Conservation (phyloP, 306 rosid genomes). For the Spatholobus suberectus region DNA sequence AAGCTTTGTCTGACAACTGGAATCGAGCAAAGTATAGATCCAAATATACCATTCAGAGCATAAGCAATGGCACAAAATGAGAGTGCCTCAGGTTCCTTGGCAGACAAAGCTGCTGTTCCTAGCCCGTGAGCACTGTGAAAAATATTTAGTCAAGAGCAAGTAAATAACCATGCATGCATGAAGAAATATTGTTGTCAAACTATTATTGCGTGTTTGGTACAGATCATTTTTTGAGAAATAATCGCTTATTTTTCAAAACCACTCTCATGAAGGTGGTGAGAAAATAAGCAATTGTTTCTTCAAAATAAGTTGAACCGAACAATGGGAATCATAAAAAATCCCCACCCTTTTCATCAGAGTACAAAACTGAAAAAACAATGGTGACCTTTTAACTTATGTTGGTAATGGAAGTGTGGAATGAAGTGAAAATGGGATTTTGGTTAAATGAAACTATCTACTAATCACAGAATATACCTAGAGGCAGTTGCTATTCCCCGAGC, state of each 20-base stretch:
- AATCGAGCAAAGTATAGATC: slow-evolving; percentile 85
- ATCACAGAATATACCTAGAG: slow-evolving; percentile 67
- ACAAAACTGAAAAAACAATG: not conserved
- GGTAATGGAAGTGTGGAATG: not conserved
- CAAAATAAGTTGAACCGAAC: not conserved
- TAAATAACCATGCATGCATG: slow-evolving; percentile 1
- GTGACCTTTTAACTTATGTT: not conserved
- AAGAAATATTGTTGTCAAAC: not conserved
- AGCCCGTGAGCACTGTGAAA: slow-evolving; percentile 85
- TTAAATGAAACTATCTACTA: not conserved
- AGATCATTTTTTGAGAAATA: not conserved
- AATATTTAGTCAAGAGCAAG: slow-evolving; percentile 25
- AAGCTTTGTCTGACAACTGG: slow-evolving; percentile 82
- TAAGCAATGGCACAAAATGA: slow-evolving; percentile 97
- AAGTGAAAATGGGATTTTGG: not conserved
- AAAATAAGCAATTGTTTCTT: not conserved
- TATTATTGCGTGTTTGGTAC: not conserved
- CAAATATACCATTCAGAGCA: slow-evolving; percentile 91
- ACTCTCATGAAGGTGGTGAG: not conserved
- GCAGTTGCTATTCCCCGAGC: slow-evolving; percentile 99
- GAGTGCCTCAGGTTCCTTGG: slow-evolving; percentile 98
- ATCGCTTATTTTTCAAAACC: not conserved
- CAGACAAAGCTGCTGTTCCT: slow-evolving; percentile 96
- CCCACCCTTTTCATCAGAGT: not conserved
- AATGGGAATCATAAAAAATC: not conserved